These are phyloP conservation scores for Cercophora samala DNA, from an alignment of 495 filamentous ascomycete species.

Conservation along the genomic window DNA sequence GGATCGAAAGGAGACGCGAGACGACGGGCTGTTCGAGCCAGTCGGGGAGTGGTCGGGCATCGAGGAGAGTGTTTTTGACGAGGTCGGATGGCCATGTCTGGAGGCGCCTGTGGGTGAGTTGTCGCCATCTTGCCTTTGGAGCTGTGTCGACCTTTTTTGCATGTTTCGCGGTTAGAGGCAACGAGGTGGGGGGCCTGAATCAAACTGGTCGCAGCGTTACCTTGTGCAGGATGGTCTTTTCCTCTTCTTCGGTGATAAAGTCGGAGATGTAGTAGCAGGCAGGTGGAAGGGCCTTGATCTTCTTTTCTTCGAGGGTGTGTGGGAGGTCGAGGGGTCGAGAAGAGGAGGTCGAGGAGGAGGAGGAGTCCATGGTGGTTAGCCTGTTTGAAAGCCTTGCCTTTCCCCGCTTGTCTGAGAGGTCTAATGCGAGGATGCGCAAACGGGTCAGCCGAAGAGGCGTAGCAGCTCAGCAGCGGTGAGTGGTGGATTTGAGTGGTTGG, in stretches of 20 bases:
- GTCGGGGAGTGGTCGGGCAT: constrained; percentile 61
- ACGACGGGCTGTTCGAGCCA: constrained; percentile 75
- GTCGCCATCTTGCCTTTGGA: constrained; percentile 78
- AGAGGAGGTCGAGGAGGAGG: background rate
- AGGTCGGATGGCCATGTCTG: constrained; percentile 87
- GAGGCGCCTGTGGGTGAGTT: constrained; percentile 78
- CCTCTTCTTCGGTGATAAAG: constrained; percentile 78
- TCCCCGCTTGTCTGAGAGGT: constrained; percentile 4
- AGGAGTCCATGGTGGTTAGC: background rate
- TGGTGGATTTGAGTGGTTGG: background rate
- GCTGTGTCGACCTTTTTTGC: constrained; percentile 49
- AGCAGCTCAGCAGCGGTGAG: constrained; percentile 2
- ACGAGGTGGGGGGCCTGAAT: background rate
- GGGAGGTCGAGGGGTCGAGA: constrained; percentile 31
- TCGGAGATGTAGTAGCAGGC: constrained; percentile 82
- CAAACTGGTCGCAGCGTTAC: constrained; percentile 35
- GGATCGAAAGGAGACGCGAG: constrained; percentile 57
- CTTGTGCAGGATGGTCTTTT: constrained; percentile 65
- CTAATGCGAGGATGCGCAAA: background rate
- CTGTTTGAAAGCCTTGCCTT: background rate
- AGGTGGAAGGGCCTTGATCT: constrained; percentile 58
- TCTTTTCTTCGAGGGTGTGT: constrained; percentile 47
- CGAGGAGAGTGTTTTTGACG: constrained; percentile 67
- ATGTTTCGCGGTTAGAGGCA: constrained; percentile 21
- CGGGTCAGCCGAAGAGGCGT: constrained; percentile 4